A percentile compares a stretch with the other conserved stretches of the same genome.
Conservation (phyloP, 495 filamentous ascomycete species). For the Echria macrotheca region DNA sequence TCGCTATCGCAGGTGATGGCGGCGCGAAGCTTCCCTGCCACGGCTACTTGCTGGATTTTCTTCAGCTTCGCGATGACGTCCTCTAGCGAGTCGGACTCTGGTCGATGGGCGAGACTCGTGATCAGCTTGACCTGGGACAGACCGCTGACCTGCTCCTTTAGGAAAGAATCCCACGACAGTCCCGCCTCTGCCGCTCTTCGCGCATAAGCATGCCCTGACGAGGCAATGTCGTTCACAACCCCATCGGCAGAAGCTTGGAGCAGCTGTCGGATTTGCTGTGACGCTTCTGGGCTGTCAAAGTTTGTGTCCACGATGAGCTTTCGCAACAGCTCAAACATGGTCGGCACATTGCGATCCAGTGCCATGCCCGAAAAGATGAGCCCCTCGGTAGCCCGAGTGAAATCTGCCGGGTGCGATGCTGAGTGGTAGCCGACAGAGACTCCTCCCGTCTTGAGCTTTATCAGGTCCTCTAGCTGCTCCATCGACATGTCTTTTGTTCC, state of each 20-base stretch:
- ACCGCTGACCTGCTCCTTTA: conserved; percentile 77
- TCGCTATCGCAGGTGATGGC: conserved; percentile 82
- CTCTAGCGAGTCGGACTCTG: conserved; percentile 55
- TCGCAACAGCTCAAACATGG: conserved; percentile 82
- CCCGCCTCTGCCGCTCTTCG: conserved; percentile 74
- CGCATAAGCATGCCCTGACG: conserved; percentile 80
- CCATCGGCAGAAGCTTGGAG: conserved; percentile 80
- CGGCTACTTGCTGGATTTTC: conserved; percentile 72
- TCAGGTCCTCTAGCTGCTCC: conserved; percentile 91
- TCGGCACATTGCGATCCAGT: conserved; percentile 79
- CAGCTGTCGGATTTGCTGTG: conserved; percentile 76
- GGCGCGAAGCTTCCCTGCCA: conserved; percentile 61
- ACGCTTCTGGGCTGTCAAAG: conserved; percentile 75
- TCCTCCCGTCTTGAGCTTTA: conserved; percentile 95
- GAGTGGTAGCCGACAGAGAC: conserved; percentile 74
- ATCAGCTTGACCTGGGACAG: conserved; percentile 86
- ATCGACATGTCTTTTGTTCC: conserved; percentile 82
- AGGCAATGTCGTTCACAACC: conserved; percentile 85
- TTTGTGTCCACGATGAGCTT: conserved; percentile 80
- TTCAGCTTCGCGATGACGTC: conserved; percentile 83
- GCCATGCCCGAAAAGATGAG: conserved; percentile 78
- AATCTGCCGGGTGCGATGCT: conserved; percentile 65
- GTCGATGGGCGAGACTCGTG: conserved; percentile 50
- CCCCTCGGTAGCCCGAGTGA: conserved; percentile 68
- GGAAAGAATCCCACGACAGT: conserved; percentile 61